Evolutionary conservation across 148 eudicot genomes (phyloP), one percentile per base, ranked within the genome.

Genomic region (Vaccinium darrowii): DNA sequence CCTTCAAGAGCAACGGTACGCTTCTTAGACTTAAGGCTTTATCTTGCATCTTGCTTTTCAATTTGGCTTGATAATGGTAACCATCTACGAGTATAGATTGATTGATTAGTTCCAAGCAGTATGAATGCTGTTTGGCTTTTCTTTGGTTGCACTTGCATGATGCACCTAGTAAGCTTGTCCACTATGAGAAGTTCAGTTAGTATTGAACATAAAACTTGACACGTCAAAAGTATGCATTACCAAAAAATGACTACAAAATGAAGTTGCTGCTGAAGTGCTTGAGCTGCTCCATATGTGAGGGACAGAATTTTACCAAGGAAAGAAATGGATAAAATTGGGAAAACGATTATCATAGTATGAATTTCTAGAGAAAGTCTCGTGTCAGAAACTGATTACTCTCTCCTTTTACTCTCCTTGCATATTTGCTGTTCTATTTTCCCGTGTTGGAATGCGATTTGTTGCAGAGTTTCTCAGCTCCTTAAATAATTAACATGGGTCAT

Each of bases 1-100:
- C 92, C 98, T 82, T 90, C 98, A 76, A 93, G 99, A 87, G 84
- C 87, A 85, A 88, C 63, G 92, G 99, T 97, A 89, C 75, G 85
- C 86, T 77, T 79, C 56, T 63, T 63, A 63, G 39, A 14, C 16
- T 14, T 0, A 77, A 51, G 7, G 60, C 53, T 62, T 13, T 30
- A 50, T 84, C 12, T 25, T 19, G 56, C 12, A 27, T 23, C 30
- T 65, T 36, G 75, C 19, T 62, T 54, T 19, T 63, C 47, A 23
- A 25, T 50, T 25, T 7, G 75, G 56, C 18, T 63, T 80, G 10
- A 19, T 60, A 56, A 16, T 80, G 52, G 10, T 1, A 72, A 73
- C 51, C 16, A 0, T 39, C 21, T 36, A 30, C 49, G 77, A 14
- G 5, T 4, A 30, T 71, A 30, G 39, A 8, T 76, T 21, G 39